Percentiles rank a stretch among this genome's conserved stretches.
phyloP scores from a whole-genome alignment of 495 filamentous ascomycete species.

The Hypomontagnella monticulosa region DNA sequence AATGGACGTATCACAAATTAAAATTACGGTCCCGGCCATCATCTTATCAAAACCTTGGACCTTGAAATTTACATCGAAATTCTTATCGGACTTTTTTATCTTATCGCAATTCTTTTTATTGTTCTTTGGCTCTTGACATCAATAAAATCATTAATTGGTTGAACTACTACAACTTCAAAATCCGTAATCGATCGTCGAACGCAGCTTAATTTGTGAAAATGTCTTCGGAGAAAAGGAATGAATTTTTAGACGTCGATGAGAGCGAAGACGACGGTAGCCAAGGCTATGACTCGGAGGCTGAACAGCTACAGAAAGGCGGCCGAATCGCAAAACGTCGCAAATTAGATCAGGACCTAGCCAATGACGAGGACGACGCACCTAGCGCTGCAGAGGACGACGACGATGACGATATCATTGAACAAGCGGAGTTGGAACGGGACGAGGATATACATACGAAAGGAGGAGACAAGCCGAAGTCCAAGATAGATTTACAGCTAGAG shows the following conservation, averaged over 20 bases:
- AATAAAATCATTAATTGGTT: constrained; percentile 1
- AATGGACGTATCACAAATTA: no score
- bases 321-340: constrained; percentile 73
- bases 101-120: constrained; percentile 30
- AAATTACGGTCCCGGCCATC: no score
- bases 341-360: constrained; percentile 59
- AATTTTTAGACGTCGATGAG: constrained; percentile 74
- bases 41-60: not conserved
- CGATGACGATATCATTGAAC: constrained; percentile 31
- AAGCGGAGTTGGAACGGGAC: constrained; percentile 38
- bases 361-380: constrained; percentile 49
- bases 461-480: constrained; percentile 34
- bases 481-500: constrained; percentile 42
- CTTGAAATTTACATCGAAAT: not conserved
- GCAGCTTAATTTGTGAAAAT: constrained; percentile 50
- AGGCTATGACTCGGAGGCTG: constrained; percentile 75
- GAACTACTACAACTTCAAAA: not conserved
- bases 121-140: not conserved
- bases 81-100: not conserved
- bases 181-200: not conserved
- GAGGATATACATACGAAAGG: constrained; percentile 30
- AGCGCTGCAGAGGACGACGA: constrained; percentile 42
- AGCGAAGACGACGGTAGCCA: constrained; percentile 73
- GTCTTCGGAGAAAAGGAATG: constrained; percentile 75
- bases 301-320: constrained; percentile 70